These are phyloP conservation scores for Diaporthe sp. DNA, from an alignment of 2,329 filamentous ascomycete species.

Conservation along the genomic window DNA sequence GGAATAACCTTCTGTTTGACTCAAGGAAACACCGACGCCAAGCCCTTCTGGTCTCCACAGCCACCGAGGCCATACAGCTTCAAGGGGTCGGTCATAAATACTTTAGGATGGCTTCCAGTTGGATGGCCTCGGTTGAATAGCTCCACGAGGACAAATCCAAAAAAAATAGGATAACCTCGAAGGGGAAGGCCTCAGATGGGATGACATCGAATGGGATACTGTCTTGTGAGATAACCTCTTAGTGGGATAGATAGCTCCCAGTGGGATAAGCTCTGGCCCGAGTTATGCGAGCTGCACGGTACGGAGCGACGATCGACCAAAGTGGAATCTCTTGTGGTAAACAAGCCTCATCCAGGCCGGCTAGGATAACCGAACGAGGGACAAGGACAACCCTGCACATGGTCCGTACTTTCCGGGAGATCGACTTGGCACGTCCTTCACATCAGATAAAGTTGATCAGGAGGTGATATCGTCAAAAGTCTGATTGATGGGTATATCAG, in stretches of 20 bases:
- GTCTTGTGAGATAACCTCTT: background rate
- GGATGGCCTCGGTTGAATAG: background rate
- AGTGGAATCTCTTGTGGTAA: background rate
- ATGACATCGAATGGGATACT: background rate
- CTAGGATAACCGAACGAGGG: background rate
- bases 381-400: conserved; percentile 8
- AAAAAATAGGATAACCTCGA: too few species aligned
- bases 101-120: background rate
- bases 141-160: too few species aligned
- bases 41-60: background rate
- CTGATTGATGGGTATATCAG: conserved; percentile 25
- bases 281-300: background rate
- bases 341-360: background rate
- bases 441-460: conserved; percentile 1
- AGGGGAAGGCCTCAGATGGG: background rate
- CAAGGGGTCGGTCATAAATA: too few species aligned
- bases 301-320: background rate
- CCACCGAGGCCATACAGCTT: background rate
- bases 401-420: conserved; percentile 24
- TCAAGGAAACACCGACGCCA: background rate
- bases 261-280: background rate
- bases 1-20: background rate
- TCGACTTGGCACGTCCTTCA: conserved; percentile 12
- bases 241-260: background rate
- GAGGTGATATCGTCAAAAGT: conserved; percentile 19